phyloP scores from a whole-genome alignment of 306 rosid genomes.

The Cyclanthera cordifolia region DNA sequence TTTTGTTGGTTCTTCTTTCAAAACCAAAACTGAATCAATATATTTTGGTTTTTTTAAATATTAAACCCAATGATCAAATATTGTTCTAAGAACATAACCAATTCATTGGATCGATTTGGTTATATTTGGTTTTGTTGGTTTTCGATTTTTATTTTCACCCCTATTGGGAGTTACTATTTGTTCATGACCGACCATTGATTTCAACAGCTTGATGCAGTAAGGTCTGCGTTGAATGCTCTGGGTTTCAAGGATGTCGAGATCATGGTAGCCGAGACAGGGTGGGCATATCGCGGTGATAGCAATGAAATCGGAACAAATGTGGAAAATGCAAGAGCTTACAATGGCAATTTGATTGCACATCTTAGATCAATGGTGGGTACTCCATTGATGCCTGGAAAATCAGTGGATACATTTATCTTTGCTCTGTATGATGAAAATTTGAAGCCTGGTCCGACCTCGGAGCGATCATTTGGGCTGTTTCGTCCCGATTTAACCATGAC shows the following conservation, averaged over 20 bases:
- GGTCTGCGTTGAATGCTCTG: constrained; percentile 53
- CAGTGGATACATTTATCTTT: constrained; percentile 66
- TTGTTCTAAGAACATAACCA: no score
- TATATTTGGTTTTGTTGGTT: no score
- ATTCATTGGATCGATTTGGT: no score
- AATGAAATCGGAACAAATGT: constrained; percentile 54
- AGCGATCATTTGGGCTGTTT: constrained; percentile 67
- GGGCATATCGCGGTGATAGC: constrained; percentile 74
- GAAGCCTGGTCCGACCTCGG: constrained; percentile 64
- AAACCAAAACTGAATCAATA: no score
- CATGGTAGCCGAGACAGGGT: constrained; percentile 86
- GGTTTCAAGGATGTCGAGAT: constrained; percentile 57
- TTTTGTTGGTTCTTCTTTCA: no score
- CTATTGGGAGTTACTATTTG: background rate
- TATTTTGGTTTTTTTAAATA: no score
- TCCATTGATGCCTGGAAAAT: constrained; percentile 80
- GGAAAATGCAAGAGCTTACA: constrained; percentile 82
- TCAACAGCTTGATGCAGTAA: constrained; percentile 72
- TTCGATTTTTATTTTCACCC: no score
- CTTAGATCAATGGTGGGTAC: constrained; percentile 84
- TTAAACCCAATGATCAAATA: no score
- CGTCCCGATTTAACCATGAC: constrained; percentile 47
- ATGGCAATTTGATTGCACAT: constrained; percentile 70
- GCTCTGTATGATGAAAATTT: constrained; percentile 72
- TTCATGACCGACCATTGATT: background rate